phyloP scores from a whole-genome alignment of 768 basidiomycete species.

The Rhizopogon vulgaris region DNA sequence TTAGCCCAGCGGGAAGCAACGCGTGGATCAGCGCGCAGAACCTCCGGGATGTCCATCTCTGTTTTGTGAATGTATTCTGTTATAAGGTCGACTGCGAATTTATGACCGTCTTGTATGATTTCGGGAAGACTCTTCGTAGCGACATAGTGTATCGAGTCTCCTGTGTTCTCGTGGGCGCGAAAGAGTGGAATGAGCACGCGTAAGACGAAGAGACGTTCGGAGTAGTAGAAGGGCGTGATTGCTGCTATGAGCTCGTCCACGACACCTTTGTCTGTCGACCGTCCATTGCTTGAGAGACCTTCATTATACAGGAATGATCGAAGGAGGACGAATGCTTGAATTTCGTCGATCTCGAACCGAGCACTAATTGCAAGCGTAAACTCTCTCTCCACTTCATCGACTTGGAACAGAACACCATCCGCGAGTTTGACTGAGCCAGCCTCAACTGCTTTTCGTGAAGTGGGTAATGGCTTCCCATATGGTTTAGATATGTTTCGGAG shows the following conservation, averaged over 20 bases:
- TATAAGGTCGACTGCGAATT: conserved; percentile 44
- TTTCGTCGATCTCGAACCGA: conserved; percentile 71
- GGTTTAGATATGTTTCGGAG: conserved; percentile 54
- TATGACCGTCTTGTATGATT: conserved; percentile 56
- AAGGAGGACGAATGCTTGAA: conserved; percentile 69
- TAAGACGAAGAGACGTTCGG: conserved; percentile 68
- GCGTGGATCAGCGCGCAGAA: conserved; percentile 46
- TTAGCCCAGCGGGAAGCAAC: conserved; percentile 64
- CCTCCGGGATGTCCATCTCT: conserved; percentile 51
- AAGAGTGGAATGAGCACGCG: conserved; percentile 72
- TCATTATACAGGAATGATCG: conserved; percentile 77
- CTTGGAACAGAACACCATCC: conserved; percentile 54
- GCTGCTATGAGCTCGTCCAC: conserved; percentile 57
- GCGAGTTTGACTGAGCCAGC: conserved; percentile 62
- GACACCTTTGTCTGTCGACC: conserved; percentile 34
- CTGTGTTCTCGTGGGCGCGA: conserved; percentile 55
- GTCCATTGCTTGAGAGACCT: conserved; percentile 51
- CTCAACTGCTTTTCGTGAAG: conserved; percentile 62
- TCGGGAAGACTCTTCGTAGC: conserved; percentile 50
- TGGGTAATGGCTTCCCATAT: conserved; percentile 63
- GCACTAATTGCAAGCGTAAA: conserved; percentile 67
- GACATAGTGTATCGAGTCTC: conserved; percentile 47
- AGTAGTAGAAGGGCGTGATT: conserved; percentile 77
- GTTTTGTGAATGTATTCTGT: conserved; percentile 28
- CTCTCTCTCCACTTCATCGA: conserved; percentile 68